Evolutionary conservation across 805 yeast species (phyloP).

Genomic region (Wickerhamiella nectarea): DNA sequence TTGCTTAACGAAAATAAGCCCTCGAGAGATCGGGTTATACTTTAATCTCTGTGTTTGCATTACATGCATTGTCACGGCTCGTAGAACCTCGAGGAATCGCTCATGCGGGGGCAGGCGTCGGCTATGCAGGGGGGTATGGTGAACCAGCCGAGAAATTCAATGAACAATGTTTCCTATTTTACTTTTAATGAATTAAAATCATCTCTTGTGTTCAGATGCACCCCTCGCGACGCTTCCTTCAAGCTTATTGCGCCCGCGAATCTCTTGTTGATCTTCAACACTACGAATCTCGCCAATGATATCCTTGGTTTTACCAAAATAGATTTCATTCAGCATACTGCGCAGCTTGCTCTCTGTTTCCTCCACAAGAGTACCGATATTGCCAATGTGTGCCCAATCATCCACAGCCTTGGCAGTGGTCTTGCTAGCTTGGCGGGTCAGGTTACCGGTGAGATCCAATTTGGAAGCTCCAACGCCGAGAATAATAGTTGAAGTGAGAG

Average conservation of each 20-base stretch:
- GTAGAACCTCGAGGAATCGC: too few species aligned
- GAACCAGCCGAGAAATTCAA: not conserved
- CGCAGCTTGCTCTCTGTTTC: constrained; percentile 79
- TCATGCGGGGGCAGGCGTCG: too few species aligned
- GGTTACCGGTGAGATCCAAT: constrained; percentile 57
- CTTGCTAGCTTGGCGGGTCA: constrained; percentile 67
- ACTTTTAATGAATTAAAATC: not conserved
- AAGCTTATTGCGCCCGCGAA: constrained; percentile 28
- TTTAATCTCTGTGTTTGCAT: too few species aligned
- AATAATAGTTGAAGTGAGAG: constrained; percentile 77
- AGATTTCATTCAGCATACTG: constrained; percentile 79
- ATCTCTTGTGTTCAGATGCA: not conserved
- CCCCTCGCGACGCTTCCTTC: constrained; percentile 30
- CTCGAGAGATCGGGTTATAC: too few species aligned
- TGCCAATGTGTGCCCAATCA: constrained; percentile 62
- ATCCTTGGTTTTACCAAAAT: constrained; percentile 88
- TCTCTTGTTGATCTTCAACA: constrained; percentile 27
- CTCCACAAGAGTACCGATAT: constrained; percentile 74
- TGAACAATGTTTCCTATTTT: too few species aligned
- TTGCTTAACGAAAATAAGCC: too few species aligned
- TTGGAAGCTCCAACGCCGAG: constrained; percentile 27
- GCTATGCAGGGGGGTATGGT: not conserved
- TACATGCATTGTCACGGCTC: too few species aligned
- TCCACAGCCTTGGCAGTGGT: constrained; percentile 31
- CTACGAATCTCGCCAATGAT: constrained; percentile 59